Evolutionary conservation across 2,329 filamentous ascomycete genomes (phyloP).

Genomic region (Alternaria sp.): DNA sequence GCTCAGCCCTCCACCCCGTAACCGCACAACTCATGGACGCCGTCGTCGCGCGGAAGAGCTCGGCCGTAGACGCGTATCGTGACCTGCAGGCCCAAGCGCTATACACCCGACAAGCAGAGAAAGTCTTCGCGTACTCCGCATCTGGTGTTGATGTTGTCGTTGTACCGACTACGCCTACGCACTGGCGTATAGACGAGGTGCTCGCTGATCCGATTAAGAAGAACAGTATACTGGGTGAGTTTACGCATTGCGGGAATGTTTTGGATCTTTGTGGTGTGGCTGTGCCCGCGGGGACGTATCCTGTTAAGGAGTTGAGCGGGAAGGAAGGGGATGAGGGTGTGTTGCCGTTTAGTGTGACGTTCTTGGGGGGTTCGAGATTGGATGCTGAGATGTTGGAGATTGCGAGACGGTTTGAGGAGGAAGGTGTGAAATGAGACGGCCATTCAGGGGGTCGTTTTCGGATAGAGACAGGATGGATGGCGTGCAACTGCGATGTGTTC

Average conservation of each 20-base stretch:
- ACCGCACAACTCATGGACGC: conserved; percentile 52
- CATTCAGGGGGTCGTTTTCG: not conserved
- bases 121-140: conserved; percentile 36
- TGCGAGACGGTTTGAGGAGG: conserved; percentile 40
- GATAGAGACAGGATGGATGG: rapidly evolving
- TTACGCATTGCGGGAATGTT: conserved; percentile 68
- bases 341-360: conserved; percentile 52
- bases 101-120: conserved; percentile 41
- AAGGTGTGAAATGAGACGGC: not conserved
- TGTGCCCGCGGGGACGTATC: conserved; percentile 58
- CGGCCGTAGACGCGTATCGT: conserved; percentile 41
- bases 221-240: conserved; percentile 57
- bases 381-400: conserved; percentile 52
- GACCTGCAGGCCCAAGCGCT: conserved; percentile 42
- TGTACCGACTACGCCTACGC: conserved; percentile 60
- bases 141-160: conserved; percentile 47
- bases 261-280: conserved; percentile 57
- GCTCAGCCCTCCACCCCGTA: conserved; percentile 57
- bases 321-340: conserved; percentile 29
- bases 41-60: conserved; percentile 34
- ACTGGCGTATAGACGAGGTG: conserved; percentile 61
- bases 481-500: too few relatives aligned
- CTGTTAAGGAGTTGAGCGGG: conserved; percentile 34
- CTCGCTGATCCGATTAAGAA: conserved; percentile 59
- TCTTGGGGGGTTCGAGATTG: conserved; percentile 47